A percentile compares a stretch with the other conserved stretches of the same genome.
These are phyloP conservation scores for Neurospora pannonica DNA, from an alignment of 495 filamentous ascomycete species.

Conservation along the genomic window DNA sequence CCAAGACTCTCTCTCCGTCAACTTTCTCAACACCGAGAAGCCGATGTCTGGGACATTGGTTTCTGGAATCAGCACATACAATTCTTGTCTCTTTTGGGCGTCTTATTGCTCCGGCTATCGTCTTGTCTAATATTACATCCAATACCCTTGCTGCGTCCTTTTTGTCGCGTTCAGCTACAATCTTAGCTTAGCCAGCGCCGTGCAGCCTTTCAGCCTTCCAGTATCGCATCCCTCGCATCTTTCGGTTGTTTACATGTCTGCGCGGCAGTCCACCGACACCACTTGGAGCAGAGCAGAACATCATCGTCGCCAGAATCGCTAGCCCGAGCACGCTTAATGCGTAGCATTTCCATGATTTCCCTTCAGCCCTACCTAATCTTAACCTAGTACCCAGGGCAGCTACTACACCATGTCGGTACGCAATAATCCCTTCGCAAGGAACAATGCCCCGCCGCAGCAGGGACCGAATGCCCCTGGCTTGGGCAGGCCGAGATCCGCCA, in stretches of 20 bases:
- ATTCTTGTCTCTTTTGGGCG: not conserved
- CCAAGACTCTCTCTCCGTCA: not conserved
- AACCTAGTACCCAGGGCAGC: not conserved
- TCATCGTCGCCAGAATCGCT: not conserved
- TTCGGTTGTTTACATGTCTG: not conserved
- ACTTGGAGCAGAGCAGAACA: not conserved
- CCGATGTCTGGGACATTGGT: not conserved
- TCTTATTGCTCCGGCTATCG: not conserved
- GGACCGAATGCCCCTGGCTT: conserved; percentile 39
- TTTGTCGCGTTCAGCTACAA: not conserved
- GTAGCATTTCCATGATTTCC: conserved; percentile 13
- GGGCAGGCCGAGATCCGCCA: conserved; percentile 61
- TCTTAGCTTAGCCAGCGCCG: not conserved
- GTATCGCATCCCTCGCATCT: not conserved
- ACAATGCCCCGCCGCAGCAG: conserved; percentile 47
- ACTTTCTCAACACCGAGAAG: not conserved
- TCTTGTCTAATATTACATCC: not conserved
- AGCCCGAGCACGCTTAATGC: conserved; percentile 4
- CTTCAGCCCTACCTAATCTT: not conserved
- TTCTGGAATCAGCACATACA: not conserved
- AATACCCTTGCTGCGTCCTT: not conserved
- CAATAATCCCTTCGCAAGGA: conserved; percentile 66
- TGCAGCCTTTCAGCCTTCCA: not conserved
- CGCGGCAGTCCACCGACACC: not conserved
- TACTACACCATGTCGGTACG: conserved; percentile 40